Evolutionary conservation across 768 basidiomycete species (phyloP), one percentile per base, ranked within the genome.

Genomic region (Trametes villosa): DNA sequence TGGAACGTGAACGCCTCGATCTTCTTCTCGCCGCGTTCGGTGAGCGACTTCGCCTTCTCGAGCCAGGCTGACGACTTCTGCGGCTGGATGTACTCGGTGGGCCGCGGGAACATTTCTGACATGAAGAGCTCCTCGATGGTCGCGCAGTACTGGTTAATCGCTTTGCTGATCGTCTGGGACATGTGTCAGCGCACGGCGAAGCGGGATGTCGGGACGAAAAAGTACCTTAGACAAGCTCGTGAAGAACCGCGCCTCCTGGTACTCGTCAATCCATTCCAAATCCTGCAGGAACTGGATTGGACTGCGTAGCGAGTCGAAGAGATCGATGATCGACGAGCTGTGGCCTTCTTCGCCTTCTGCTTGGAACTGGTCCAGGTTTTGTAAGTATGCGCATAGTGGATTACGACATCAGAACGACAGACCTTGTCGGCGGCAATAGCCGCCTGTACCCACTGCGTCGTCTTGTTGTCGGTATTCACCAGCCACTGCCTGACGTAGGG

Each of bases 301-400:
- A 67, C 92, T 94, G 51, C 92, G 86, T 55, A 98, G 81, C 3
- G 95, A 97, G 63, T 94, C 94, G 69, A 98, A 98, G 1, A 99
- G 81, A 74, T 99, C 97, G 24, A 95, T 88, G 55, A 99, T 96
- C 0, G 96, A 98, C n/a, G 96, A 95, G 67, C 94, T 96, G 68
- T 96, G 92, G 0, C 91, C 91, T 73, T 92, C 86, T 12, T 79
- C 60, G 61, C 91, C 83, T 76, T 94, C 83, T 57, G 92, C 81
- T 78, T 94, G 82, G 65, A 92, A 93, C 88, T 91, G 63, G 29
- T 34, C n/a, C 27, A 44, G 36, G 8, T 9, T 24, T 11, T 33
- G 20, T 47, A 57, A 46, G 48, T 66, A 27, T 63, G 41, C 55
- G 47, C 11, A 17, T 22, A 13, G 22, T 26, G 38, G 11, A 2